phyloP scores from a whole-genome alignment of 2,329 filamentous ascomycete genomes.

The Fusarium continuum region DNA sequence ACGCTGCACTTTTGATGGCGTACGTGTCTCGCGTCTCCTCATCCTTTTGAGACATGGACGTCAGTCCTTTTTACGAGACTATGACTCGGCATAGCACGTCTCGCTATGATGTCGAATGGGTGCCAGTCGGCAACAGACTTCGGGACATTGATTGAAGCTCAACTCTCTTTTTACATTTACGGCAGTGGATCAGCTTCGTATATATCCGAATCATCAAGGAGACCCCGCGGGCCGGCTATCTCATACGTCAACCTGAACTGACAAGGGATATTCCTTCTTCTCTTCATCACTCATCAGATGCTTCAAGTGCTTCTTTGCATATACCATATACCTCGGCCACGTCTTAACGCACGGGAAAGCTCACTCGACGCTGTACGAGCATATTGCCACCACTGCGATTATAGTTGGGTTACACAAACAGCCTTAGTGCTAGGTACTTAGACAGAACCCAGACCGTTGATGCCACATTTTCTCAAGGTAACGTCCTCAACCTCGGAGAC shows the following conservation, averaged over 20 bases:
- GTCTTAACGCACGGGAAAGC: neutral
- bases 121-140: neutral
- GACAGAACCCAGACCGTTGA: constrained; percentile 11
- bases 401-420: constrained; percentile 12
- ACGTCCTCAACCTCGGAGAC: constrained; percentile 1
- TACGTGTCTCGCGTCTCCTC: constrained; percentile 26
- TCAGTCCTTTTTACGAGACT: neutral
- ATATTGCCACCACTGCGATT: constrained; percentile 5
- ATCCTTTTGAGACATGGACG: neutral
- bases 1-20: constrained; percentile 7
- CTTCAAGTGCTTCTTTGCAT: neutral
- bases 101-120: neutral
- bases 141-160: neutral
- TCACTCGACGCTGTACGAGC: constrained; percentile 1
- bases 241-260: neutral
- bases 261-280: neutral
- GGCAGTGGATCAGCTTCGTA: neutral
- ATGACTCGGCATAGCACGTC: neutral
- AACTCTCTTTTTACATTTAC: neutral
- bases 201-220: neutral
- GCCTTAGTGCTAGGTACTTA: neutral
- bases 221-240: neutral
- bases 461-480: neutral
- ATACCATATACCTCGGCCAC: neutral
- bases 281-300: neutral